These are phyloP conservation scores for Xylariaceae sp. DNA, from an alignment of 2,329 filamentous ascomycete genomes.

Conservation along the genomic window DNA sequence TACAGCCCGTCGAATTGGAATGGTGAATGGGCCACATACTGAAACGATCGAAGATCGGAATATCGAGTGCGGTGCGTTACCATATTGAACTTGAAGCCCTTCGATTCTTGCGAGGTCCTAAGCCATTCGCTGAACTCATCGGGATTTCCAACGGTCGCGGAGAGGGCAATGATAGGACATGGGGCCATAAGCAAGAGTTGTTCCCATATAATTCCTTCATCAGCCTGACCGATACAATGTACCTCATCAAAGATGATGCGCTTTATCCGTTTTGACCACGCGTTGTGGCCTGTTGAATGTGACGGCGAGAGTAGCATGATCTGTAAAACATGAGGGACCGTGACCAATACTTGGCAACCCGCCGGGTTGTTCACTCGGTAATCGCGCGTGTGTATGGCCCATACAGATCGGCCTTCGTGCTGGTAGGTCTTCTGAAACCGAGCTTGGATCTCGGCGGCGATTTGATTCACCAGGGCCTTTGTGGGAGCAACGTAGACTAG, in stretches of 20 bases:
- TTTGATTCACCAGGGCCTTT: slow-evolving; percentile 78
- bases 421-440: slow-evolving; percentile 64
- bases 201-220: slow-evolving; percentile 74
- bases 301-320: slow-evolving; percentile 66
- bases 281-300: slow-evolving; percentile 49
- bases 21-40: slow-evolving; percentile 49
- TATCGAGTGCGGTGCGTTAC: slow-evolving; percentile 65
- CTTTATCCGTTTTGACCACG: slow-evolving; percentile 63
- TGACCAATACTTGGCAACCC: slow-evolving; percentile 70
- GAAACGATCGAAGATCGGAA: slow-evolving; percentile 71
- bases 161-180: slow-evolving; percentile 73
- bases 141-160: slow-evolving; percentile 74
- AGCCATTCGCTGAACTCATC: slow-evolving; percentile 66
- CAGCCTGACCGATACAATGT: slow-evolving; percentile 70
- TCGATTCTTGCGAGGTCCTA: slow-evolving; percentile 54
- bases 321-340: slow-evolving; percentile 71
- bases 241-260: slow-evolving; percentile 80
- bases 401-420: slow-evolving; percentile 60
- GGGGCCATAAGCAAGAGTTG: slow-evolving; percentile 68
- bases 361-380: slow-evolving; percentile 67
- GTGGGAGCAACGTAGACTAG: slow-evolving; percentile 76
- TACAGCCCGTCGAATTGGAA: slow-evolving; percentile 49
- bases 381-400: slow-evolving; percentile 73
- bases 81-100: slow-evolving; percentile 60
- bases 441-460: slow-evolving; percentile 71